Evolutionary conservation across 208 protist species (phyloP).

Genomic region (Ichthyophonus hoferi): DNA sequence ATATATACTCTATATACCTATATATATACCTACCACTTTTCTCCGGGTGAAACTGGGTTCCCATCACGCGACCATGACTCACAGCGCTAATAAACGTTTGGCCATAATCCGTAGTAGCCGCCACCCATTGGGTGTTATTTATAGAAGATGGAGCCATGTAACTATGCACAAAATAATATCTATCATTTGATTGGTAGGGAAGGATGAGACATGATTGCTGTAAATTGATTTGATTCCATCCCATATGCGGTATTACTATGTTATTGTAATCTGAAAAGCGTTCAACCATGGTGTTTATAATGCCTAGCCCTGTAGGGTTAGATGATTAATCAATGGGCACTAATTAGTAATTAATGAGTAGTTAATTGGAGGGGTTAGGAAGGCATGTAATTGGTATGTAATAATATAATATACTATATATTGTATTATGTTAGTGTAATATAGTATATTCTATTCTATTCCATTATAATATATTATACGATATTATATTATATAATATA

Average conservation of each 20-base stretch:
- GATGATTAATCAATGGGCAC: too few species aligned
- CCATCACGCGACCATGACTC: conserved; percentile 44
- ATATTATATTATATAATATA: too few species aligned
- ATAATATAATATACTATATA: too few species aligned
- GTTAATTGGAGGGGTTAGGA: too few species aligned
- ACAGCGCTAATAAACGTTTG: conserved; percentile 49
- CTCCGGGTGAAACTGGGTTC: conserved; percentile 67
- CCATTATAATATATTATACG: too few species aligned
- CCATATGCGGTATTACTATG: conserved; percentile 55
- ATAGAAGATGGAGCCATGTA: conserved; percentile 36
- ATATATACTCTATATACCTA: background rate
- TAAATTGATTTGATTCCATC: conserved; percentile 48
- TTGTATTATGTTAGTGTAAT: too few species aligned
- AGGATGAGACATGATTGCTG: background rate
- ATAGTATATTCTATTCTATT: too few species aligned
- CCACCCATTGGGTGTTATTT: conserved; percentile 42
- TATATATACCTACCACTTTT: conserved; percentile 41
- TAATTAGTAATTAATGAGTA: too few species aligned
- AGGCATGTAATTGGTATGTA: too few species aligned
- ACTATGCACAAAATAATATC: conserved; percentile 63
- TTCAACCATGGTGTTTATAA: background rate
- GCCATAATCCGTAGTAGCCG: conserved; percentile 49
- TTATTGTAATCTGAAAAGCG: background rate
- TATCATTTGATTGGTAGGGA: background rate
- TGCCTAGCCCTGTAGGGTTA: too few species aligned